Evolutionary conservation across 1,139 yeast genomes (phyloP).

Genomic region (Candida tetrigidarum): DNA sequence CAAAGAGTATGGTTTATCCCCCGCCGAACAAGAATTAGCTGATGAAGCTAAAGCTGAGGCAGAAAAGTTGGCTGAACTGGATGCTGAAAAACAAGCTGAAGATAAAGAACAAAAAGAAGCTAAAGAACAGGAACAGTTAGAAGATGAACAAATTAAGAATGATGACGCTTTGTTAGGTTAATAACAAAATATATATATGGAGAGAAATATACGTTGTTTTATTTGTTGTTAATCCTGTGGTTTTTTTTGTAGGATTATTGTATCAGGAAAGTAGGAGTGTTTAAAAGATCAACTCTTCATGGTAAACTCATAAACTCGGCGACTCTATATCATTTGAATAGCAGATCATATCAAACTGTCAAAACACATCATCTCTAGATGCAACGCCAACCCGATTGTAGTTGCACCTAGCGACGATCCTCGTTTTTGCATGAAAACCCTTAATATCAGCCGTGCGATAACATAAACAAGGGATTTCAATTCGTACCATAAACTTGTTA

Average conservation of each 20-base stretch:
- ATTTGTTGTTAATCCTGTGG: neutral
- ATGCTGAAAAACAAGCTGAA: conserved; percentile 1
- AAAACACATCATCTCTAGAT: too few species aligned
- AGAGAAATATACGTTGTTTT: neutral
- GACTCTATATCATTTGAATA: too few species aligned
- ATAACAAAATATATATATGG: too few species aligned
- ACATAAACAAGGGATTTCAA: neutral
- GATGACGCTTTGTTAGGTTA: neutral
- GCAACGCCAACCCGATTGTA: too few species aligned
- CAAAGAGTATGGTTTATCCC: conserved; percentile 10
- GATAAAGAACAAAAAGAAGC: conserved; percentile 14
- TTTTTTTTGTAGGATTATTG: too few species aligned
- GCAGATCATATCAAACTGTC: too few species aligned
- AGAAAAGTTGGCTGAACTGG: conserved; percentile 13
- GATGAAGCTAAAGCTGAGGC: conserved; percentile 19
- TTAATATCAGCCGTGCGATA: too few species aligned
- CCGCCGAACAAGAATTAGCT: conserved; percentile 14
- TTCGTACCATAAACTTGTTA: neutral
- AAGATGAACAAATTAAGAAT: conserved; percentile 1
- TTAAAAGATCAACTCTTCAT: too few species aligned
- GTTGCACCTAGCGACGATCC: too few species aligned
- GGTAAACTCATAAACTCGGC: too few species aligned
- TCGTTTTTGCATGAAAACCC: too few species aligned
- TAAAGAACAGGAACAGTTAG: conserved; percentile 7
- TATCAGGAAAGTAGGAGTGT: too few species aligned